Conservation (phyloP, 129 eudicot species). For the Scalesia atractyloides region DNA sequence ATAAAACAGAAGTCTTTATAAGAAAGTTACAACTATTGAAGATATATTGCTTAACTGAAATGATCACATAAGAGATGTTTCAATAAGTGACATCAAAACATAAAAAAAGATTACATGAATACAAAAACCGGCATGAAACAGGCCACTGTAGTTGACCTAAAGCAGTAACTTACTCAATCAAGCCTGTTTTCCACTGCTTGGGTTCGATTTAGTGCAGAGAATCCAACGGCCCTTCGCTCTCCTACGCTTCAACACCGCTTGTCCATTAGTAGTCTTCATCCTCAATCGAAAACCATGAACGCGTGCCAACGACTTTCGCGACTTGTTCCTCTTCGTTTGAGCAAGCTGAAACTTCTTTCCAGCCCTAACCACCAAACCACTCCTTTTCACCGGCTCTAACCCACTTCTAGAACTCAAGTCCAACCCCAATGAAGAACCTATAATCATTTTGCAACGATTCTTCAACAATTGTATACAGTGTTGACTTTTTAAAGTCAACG, state of each 20-base stretch:
- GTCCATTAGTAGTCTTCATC: constrained; percentile 83
- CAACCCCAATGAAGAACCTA: constrained; percentile 76
- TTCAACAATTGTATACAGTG: not conserved
- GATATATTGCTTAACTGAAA: constrained; percentile 24
- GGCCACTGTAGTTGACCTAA: constrained; percentile 29
- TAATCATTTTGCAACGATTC: constrained; percentile 16
- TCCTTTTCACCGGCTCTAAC: constrained; percentile 38
- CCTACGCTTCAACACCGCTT: constrained; percentile 77
- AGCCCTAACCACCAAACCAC: constrained; percentile 75
- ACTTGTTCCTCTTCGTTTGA: constrained; percentile 91
- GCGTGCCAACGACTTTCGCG: constrained; percentile 91
- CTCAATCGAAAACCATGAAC: constrained; percentile 89
- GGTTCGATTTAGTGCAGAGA: constrained; percentile 86
- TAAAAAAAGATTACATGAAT: constrained; percentile 33
- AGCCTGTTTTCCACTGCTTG: constrained; percentile 71
- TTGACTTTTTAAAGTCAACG: not conserved
- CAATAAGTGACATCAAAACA: constrained; percentile 5
- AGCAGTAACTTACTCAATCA: constrained; percentile 28
- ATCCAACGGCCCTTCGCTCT: constrained; percentile 91
- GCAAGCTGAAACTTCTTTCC: constrained; percentile 64
- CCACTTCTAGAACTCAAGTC: constrained; percentile 41
- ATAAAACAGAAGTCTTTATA: not conserved
- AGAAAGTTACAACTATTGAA: not conserved
- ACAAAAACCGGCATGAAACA: constrained; percentile 24
- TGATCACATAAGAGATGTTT: constrained; percentile 14